These are phyloP conservation scores for Leishmania turanica DNA, from an alignment of 208 protist species.

Conservation along the genomic window DNA sequence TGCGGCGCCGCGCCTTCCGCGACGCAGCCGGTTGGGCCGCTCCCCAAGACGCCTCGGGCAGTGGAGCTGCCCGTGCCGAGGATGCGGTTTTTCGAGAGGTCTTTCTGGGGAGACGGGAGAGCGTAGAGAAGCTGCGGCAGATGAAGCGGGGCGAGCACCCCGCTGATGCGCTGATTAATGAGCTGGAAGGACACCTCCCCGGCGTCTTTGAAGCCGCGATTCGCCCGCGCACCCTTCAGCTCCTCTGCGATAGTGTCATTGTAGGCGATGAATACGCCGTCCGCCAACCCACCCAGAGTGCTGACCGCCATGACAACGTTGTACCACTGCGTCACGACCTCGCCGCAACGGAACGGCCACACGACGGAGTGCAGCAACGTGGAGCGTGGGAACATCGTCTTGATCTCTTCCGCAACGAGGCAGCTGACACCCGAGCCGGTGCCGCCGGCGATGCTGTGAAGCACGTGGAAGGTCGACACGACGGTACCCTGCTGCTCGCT, in stretches of 20 bases:
- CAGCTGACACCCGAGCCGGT: slow-evolving; percentile 91
- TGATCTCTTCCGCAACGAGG: slow-evolving; percentile 71
- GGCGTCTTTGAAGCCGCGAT: slow-evolving; percentile 23
- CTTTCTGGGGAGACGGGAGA: slow-evolving; percentile 26
- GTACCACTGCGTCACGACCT: slow-evolving; percentile 90
- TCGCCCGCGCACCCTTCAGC: slow-evolving; percentile 16
- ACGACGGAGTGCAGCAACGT: slow-evolving; percentile 71
- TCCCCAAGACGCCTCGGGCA: neutral
- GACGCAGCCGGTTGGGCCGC: neutral
- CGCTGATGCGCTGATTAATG: slow-evolving; percentile 56
- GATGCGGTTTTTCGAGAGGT: slow-evolving; percentile 31
- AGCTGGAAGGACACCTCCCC: slow-evolving; percentile 41
- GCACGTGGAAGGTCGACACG: slow-evolving; percentile 63
- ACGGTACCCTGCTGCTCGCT: slow-evolving; percentile 64
- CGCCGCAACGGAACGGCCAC: slow-evolving; percentile 79
- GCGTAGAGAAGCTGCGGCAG: slow-evolving; percentile 63
- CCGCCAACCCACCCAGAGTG: slow-evolving; percentile 57
- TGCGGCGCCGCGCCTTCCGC: slow-evolving; percentile 11
- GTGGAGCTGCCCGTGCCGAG: neutral
- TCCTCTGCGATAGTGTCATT: slow-evolving; percentile 64
- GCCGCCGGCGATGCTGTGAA: slow-evolving; percentile 89
- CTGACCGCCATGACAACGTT: slow-evolving; percentile 75
- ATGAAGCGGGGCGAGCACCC: slow-evolving; percentile 56
- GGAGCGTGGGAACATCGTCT: slow-evolving; percentile 57
- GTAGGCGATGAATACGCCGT: slow-evolving; percentile 64